A percentile compares a stretch with the other conserved stretches of the same genome.
phyloP scores from a whole-genome alignment of 306 rosid genomes.

The Ormosia semicastrata region DNA sequence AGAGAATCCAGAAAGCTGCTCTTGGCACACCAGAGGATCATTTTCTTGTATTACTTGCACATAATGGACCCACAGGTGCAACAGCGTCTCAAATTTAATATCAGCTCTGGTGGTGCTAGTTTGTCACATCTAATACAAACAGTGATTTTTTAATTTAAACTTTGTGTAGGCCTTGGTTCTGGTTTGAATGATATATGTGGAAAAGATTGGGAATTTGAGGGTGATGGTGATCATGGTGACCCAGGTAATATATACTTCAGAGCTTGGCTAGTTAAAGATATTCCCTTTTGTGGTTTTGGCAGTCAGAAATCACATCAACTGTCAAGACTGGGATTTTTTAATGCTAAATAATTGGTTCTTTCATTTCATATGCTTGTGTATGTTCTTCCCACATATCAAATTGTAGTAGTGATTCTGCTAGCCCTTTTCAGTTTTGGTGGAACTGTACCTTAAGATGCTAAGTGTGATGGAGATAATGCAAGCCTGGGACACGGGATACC shows the following conservation, averaged over 20 bases:
- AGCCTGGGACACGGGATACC: conserved; percentile 6
- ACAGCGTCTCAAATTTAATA: conserved; percentile 13
- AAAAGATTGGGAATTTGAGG: conserved; percentile 72
- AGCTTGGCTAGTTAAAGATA: not conserved
- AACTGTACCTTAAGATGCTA: conserved; percentile 13
- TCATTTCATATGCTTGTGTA: conserved; percentile 6
- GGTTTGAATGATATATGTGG: conserved; percentile 84
- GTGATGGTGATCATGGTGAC: conserved; percentile 82
- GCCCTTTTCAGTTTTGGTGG: conserved; percentile 21
- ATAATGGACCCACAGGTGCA: conserved; percentile 83
- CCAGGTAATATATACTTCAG: conserved; percentile 50
- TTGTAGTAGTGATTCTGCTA: conserved; percentile 2
- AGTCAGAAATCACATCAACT: not conserved
- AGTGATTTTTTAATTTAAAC: conserved; percentile 21
- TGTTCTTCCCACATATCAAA: not conserved
- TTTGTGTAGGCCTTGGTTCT: conserved; percentile 83
- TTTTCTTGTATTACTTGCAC: conserved; percentile 73
- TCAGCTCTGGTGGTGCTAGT: not conserved
- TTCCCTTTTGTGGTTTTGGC: conserved; percentile 16
- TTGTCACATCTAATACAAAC: conserved; percentile 14
- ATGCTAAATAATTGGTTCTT: not conserved
- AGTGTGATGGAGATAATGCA: conserved; percentile 16
- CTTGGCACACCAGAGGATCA: conserved; percentile 62
- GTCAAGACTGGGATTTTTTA: not conserved
- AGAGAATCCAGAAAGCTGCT: conserved; percentile 67